These are phyloP conservation scores for Mrakia gelida DNA, from an alignment of 768 basidiomycete genomes.

Conservation along the genomic window DNA sequence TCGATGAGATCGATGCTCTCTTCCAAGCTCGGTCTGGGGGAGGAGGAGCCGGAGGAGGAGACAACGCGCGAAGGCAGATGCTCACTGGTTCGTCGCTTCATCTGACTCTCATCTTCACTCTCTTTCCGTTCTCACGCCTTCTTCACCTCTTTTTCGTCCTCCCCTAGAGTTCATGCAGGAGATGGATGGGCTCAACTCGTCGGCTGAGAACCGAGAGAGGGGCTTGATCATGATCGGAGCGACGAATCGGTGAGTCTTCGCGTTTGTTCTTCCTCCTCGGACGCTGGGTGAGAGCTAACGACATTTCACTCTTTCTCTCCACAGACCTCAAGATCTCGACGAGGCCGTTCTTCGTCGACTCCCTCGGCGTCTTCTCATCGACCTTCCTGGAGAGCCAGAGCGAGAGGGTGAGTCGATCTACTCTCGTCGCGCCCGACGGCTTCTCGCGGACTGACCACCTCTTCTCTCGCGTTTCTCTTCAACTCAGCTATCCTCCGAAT, in stretches of 20 bases:
- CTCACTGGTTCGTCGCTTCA: conserved; percentile 43
- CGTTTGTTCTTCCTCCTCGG: conserved; percentile 33
- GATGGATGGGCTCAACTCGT: conserved; percentile 74
- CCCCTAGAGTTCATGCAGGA: conserved; percentile 51
- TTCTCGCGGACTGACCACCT: neutral
- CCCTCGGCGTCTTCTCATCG: conserved; percentile 78
- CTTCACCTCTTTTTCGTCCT: neutral
- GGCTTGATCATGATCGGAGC: conserved; percentile 88
- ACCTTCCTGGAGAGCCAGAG: conserved; percentile 80
- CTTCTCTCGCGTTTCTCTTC: neutral
- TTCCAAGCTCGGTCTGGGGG: conserved; percentile 82
- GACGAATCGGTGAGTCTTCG: conserved; percentile 59
- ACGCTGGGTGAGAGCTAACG: neutral
- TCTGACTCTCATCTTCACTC: neutral
- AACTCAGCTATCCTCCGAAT: conserved; percentile 77
- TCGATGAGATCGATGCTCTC: conserved; percentile 91
- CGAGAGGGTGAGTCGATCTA: conserved; percentile 61
- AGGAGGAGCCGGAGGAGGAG: conserved; percentile 55
- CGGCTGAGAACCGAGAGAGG: conserved; percentile 65
- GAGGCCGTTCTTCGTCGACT: conserved; percentile 86
- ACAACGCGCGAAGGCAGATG: conserved; percentile 77
- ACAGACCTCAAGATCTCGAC: conserved; percentile 41
- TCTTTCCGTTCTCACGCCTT: neutral
- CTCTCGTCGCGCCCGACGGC: neutral
- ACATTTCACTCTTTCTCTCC: neutral